Evolutionary conservation across 164 flowering plant species (phyloP), one percentile per base, ranked within the genome.

Genomic region (Nymphaea colorata): DNA sequence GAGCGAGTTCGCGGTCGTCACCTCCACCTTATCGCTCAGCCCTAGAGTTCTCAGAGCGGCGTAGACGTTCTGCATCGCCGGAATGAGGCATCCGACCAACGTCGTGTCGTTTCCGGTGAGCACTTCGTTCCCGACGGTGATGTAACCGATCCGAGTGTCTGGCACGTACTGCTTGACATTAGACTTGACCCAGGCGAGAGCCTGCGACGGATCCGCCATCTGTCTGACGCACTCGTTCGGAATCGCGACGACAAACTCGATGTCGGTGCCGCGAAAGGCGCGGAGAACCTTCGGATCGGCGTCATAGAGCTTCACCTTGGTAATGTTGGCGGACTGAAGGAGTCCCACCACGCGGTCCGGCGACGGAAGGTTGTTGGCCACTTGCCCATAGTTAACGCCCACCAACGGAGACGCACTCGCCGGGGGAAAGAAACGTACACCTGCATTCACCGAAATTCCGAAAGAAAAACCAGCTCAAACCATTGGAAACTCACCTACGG

Each of bases 1-100:
- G 2, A 90, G 66, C 0, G 90, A 83, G 71, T 88, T 90, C 0
- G 96, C 80, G 0, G 96, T 85, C 4, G 96, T 88, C 69, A 90
- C 89, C 41, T 69, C 60, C 6, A 90, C 83, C 68, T 75, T 70
- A 42, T 83, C 85, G 47, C 81, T 78, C 4, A 85, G 70, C 5
- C 83, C 81, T 7, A 85, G 70, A 11, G 45, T 71, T 0, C 76
- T 78, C 0, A 90, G 72, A 6, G 94, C 96, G 3, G 78, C 41
- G 75, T 87, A 87, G 7, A 90, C 69, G 69, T 73, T 66, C 67
- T 80, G 82, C 94, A 90, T 88, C 15, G 78, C 81, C 3, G 80
- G 82, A 57, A 80, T 75, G 61, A 80, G 79, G 64, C 68, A 51
- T 25, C 15, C 66, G 36, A 72, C 45, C 18, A 76, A 12, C 41